phyloP scores from a whole-genome alignment of 345 rosid genomes.

The Fremontodendron californicum region DNA sequence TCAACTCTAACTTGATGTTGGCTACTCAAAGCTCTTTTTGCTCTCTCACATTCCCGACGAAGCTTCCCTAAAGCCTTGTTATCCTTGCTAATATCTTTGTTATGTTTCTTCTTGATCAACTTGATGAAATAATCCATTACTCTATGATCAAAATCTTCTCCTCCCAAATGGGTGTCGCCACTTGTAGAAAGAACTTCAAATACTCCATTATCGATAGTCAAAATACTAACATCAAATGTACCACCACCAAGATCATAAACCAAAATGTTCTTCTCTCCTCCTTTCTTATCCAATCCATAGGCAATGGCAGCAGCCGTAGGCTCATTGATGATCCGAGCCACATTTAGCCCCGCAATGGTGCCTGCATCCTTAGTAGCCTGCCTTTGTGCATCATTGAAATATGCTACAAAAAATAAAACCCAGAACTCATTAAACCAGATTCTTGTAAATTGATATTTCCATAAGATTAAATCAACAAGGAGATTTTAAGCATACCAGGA shows the following conservation, averaged over 20 bases:
- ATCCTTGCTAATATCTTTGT: constrained; percentile 44
- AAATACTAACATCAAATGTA: constrained; percentile 44
- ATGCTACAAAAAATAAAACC: constrained; percentile 23
- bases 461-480: not conserved
- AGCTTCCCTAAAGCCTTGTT: constrained; percentile 44
- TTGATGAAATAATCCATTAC: constrained; percentile 48
- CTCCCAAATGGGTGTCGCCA: constrained; percentile 51
- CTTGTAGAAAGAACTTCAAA: constrained; percentile 45
- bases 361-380: constrained; percentile 54
- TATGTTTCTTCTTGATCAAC: constrained; percentile 42
- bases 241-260: constrained; percentile 52
- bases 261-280: constrained; percentile 40
- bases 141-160: constrained; percentile 45
- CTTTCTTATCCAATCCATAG: constrained; percentile 44
- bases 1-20: constrained; percentile 51
- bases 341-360: constrained; percentile 42
- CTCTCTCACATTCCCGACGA: constrained; percentile 38
- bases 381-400: constrained; percentile 50
- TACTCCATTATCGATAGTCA: constrained; percentile 46
- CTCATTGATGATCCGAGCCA: constrained; percentile 46
- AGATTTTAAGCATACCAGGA: constrained; percentile 33
- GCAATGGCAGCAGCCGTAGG: constrained; percentile 49
- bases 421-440: not conserved
- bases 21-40: constrained; percentile 49
- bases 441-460: not conserved